Conservation (phyloP, 495 filamentous ascomycete species). For the Cladorrhinum samala region DNA sequence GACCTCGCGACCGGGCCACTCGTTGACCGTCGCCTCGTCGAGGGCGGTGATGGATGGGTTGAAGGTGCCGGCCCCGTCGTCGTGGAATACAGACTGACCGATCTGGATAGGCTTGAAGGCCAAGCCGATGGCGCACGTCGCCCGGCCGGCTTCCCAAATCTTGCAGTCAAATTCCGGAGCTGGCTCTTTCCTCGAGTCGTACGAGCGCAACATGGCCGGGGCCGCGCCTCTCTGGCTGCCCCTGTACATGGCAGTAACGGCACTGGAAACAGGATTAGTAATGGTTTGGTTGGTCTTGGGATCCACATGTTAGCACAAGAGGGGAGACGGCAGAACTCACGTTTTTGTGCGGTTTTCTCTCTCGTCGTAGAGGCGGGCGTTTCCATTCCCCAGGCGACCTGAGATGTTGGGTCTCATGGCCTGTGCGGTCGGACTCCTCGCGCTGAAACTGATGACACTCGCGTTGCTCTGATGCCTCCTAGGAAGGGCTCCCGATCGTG, state of each 20-base stretch:
- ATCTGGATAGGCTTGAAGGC: constrained; percentile 96
- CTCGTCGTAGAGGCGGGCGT: constrained; percentile 71
- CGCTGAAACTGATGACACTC: constrained; percentile 55
- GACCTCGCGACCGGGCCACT: constrained; percentile 89
- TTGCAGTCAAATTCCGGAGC: constrained; percentile 83
- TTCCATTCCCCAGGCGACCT: constrained; percentile 48
- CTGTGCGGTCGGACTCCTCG: constrained; percentile 37
- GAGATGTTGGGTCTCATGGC: constrained; percentile 36
- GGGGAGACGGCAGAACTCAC: constrained; percentile 48
- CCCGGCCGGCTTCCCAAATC: constrained; percentile 93
- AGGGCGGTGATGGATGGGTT: constrained; percentile 82
- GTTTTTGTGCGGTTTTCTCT: constrained; percentile 88
- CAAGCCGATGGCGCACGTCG: constrained; percentile 84
- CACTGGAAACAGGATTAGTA: constrained; percentile 47
- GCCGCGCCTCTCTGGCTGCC: constrained; percentile 60
- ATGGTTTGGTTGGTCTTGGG: constrained; percentile 14
- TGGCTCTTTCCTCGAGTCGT: constrained; percentile 87
- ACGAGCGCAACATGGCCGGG: constrained; percentile 76
- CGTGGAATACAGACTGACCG: constrained; percentile 86
- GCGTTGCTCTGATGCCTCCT: constrained; percentile 53
- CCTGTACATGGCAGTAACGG: constrained; percentile 87
- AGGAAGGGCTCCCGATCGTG: constrained; percentile 35
- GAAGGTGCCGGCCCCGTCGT: constrained; percentile 87
- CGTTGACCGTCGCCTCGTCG: constrained; percentile 84
- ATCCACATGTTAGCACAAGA: not conserved